A percentile compares a stretch with the other conserved stretches of the same genome.
These are phyloP conservation scores for Citrus mangshanensis DNA, from an alignment of 345 rosid species.

Conservation along the genomic window DNA sequence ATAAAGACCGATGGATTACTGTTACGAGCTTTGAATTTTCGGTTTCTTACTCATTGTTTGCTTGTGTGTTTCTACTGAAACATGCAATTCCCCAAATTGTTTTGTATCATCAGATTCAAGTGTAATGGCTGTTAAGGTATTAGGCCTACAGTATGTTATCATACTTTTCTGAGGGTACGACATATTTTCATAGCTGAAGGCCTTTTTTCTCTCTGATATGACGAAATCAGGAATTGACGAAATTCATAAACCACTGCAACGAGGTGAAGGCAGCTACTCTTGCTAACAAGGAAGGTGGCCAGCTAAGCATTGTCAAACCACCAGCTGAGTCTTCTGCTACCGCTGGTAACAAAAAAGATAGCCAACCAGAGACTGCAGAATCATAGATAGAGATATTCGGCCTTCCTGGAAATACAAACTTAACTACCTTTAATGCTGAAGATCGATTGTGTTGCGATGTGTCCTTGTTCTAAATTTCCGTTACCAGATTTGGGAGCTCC, in stretches of 20 bases:
- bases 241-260: slow-evolving; percentile 86
- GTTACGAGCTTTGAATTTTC: not conserved
- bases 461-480: not conserved
- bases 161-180: not conserved
- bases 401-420: not conserved
- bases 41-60: not conserved
- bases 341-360: slow-evolving; percentile 34
- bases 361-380: slow-evolving; percentile 3
- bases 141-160: not conserved
- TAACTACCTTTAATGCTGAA: not conserved
- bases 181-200: not conserved
- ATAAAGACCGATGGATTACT: not conserved
- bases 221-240: slow-evolving; percentile 60
- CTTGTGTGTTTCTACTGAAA: not conserved
- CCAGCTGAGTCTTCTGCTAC: slow-evolving; percentile 34
- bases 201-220: not conserved
- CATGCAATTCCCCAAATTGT: not conserved
- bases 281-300: slow-evolving; percentile 82
- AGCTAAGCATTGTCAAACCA: slow-evolving; percentile 54
- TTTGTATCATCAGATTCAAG: not conserved
- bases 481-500: not conserved
- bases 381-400: not conserved
- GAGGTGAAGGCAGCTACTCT: slow-evolving; percentile 79
- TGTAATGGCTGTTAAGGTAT: not conserved
- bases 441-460: not conserved